Conservation (phyloP, 306 rosid species). For the Medicago lupulina region DNA sequence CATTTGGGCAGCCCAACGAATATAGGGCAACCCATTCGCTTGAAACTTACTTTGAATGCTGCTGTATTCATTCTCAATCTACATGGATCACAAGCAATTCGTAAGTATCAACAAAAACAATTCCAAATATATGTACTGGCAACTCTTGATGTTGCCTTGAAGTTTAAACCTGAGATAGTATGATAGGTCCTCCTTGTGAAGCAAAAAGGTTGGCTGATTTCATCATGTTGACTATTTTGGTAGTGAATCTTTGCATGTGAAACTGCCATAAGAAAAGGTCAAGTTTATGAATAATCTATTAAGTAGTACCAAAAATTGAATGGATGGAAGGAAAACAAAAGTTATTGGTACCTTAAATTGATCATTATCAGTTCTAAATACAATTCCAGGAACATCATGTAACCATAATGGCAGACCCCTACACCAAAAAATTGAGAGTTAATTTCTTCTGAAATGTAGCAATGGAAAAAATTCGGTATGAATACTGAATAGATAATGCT, state of each 20-base stretch:
- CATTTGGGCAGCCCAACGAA: constrained; percentile 89
- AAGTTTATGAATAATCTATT: neutral
- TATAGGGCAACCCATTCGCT: constrained; percentile 66
- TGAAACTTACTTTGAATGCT: constrained; percentile 59
- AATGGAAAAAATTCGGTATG: no score
- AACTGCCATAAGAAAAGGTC: constrained; percentile 49
- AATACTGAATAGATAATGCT: no score
- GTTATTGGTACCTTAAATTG: constrained; percentile 71
- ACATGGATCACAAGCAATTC: constrained; percentile 18
- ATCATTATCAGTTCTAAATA: constrained; percentile 74
- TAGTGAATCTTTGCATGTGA: constrained; percentile 63
- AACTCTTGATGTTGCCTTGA: neutral
- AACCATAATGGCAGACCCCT: constrained; percentile 92
- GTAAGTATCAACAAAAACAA: no score
- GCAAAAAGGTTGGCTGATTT: constrained; percentile 76
- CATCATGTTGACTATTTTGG: constrained; percentile 50
- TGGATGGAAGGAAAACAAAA: constrained; percentile 7
- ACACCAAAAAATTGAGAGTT: constrained; percentile 31
- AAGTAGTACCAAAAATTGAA: neutral
- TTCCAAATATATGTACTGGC: neutral
- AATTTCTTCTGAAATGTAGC: neutral
- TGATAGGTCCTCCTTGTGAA: constrained; percentile 92
- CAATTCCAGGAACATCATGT: constrained; percentile 71
- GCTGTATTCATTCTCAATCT: constrained; percentile 93
- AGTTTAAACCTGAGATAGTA: constrained; percentile 77